These are phyloP conservation scores for Diplogelasinospora grovesii DNA, from an alignment of 495 filamentous ascomycete genomes.

Conservation along the genomic window DNA sequence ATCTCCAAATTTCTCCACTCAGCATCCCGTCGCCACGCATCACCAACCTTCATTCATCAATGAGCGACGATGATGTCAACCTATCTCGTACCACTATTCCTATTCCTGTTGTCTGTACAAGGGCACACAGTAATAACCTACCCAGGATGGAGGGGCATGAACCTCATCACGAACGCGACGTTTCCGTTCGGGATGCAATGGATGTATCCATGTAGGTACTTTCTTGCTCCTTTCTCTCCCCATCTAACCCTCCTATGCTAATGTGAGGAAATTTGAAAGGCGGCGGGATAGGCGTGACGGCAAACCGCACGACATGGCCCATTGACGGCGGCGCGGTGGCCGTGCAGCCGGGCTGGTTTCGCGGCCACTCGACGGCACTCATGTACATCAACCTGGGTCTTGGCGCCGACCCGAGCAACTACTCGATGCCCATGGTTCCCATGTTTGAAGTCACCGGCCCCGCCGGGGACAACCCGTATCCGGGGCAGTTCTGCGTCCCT, in stretches of 20 bases:
- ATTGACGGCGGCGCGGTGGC: conserved; percentile 71
- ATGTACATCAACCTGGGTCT: conserved; percentile 89
- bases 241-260: too few relatives aligned
- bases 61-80: too few relatives aligned
- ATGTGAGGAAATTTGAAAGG: too few relatives aligned
- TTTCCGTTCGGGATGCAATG: conserved; percentile 91
- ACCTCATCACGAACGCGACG: conserved; percentile 66
- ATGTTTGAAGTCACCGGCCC: conserved; percentile 80
- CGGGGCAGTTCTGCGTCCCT: conserved; percentile 75
- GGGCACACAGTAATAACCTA: conserved; percentile 85
- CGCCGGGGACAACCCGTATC: conserved; percentile 60
- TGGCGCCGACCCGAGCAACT: conserved; percentile 77
- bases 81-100: too few relatives aligned
- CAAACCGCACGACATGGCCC: conserved; percentile 85
- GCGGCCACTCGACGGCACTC: conserved; percentile 69
- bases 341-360: conserved; percentile 86
- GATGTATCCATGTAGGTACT: conserved; percentile 81
- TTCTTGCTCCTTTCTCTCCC: background rate
- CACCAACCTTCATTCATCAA: too few relatives aligned
- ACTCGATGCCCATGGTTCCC: conserved; percentile 57
- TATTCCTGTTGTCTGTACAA: too few relatives aligned
- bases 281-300: conserved; percentile 68
- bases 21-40: too few relatives aligned
- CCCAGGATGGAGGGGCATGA: conserved; percentile 85
- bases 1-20: too few relatives aligned